Conservation (phyloP, 2,329 filamentous ascomycete species). For the Zarea fungicola region DNA sequence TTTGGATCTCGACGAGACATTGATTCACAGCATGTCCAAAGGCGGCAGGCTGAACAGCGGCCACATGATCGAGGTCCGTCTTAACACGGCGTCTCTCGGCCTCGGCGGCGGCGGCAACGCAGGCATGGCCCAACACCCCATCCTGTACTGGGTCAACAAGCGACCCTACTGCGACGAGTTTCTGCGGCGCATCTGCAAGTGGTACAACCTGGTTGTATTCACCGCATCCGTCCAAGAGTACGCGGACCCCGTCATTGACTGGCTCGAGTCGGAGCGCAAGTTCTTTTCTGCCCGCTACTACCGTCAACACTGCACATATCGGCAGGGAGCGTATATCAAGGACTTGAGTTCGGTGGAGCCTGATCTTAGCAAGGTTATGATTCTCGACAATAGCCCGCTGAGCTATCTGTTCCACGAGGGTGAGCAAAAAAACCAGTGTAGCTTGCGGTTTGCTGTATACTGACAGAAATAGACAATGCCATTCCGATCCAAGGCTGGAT, state of each 20-base stretch:
- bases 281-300: conserved; percentile 94
- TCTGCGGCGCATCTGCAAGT: conserved; percentile 84
- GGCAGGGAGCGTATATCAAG: conserved; percentile 97
- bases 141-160: conserved; percentile 98
- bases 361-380: conserved; percentile 96
- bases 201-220: conserved; percentile 96
- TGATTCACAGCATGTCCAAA: conserved; percentile 97
- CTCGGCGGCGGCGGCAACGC: conserved; percentile 51
- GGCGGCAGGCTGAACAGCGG: conserved; percentile 92
- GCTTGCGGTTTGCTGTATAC: not conserved
- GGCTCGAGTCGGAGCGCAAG: conserved; percentile 93
- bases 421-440: conserved; percentile 32
- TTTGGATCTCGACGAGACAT: conserved; percentile 90
- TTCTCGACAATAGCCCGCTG: conserved; percentile 95
- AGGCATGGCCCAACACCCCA: conserved; percentile 74
- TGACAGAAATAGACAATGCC: conserved; percentile 70
- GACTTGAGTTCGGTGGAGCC: conserved; percentile 94
- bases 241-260: conserved; percentile 97
- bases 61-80: conserved; percentile 97
- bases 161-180: conserved; percentile 96
- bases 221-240: conserved; percentile 98
- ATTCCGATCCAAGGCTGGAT: conserved; percentile 99
- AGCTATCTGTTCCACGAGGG: conserved; percentile 99
- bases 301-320: conserved; percentile 91
- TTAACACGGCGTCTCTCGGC: conserved; percentile 67